These are phyloP conservation scores for Citrullus amarus DNA, from an alignment of 306 rosid genomes.

Conservation along the genomic window DNA sequence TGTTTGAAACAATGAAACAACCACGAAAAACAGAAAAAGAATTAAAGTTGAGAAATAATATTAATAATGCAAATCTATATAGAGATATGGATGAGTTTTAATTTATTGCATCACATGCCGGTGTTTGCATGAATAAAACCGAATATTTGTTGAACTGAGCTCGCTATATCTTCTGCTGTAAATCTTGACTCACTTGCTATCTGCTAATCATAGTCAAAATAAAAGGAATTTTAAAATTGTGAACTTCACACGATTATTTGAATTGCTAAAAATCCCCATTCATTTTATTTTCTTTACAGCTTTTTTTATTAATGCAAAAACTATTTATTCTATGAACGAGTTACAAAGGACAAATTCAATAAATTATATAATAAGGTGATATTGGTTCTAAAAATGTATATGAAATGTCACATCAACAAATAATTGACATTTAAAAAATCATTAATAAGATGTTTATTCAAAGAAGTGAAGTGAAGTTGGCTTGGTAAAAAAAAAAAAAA, in stretches of 20 bases:
- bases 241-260: not conserved
- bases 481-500: too few species aligned
- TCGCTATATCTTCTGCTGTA: slow-evolving; percentile 80
- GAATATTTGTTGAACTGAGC: slow-evolving; percentile 83
- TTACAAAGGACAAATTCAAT: too few species aligned
- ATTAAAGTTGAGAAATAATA: not conserved
- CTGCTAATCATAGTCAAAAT: slow-evolving; percentile 19
- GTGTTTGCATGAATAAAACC: slow-evolving; percentile 77
- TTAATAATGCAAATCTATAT: not conserved
- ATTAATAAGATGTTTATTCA: too few species aligned
- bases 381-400: too few species aligned
- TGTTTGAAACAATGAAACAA: not conserved
- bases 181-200: slow-evolving; percentile 76
- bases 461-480: too few species aligned
- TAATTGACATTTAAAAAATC: too few species aligned
- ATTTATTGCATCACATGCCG: not conserved
- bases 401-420: too few species aligned
- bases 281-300: too few species aligned
- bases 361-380: too few species aligned
- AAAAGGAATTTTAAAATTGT: not conserved
- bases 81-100: not conserved
- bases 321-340: too few species aligned
- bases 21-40: not conserved
- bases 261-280: not conserved
- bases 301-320: too few species aligned